phyloP scores from a whole-genome alignment of 2,329 filamentous ascomycete genomes.

The Clonostachys byssicola region DNA sequence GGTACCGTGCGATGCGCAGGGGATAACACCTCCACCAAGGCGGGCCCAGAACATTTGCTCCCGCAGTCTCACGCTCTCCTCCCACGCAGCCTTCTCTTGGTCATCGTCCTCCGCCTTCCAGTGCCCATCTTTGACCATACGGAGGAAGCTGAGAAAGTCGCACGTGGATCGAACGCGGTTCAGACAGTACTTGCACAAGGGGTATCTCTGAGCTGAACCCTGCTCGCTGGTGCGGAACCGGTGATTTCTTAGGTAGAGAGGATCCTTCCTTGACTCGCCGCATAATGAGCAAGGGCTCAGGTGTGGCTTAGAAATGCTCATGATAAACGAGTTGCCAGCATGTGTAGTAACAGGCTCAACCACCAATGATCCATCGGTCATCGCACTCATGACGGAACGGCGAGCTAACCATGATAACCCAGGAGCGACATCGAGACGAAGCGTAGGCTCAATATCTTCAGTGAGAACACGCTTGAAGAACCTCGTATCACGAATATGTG shows the following conservation, averaged over 20 bases:
- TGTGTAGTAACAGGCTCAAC: constrained; percentile 77
- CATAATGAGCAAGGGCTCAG: constrained; percentile 78
- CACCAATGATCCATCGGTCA: constrained; percentile 80
- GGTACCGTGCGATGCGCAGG: constrained; percentile 21
- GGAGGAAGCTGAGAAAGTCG: constrained; percentile 86
- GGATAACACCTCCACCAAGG: constrained; percentile 86
- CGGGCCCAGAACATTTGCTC: constrained; percentile 98
- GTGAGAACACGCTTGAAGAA: constrained; percentile 88
- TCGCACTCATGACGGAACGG: constrained; percentile 75
- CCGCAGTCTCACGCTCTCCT: constrained; percentile 83
- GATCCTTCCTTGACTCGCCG: constrained; percentile 73
- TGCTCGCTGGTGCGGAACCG: constrained; percentile 86
- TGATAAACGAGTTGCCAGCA: constrained; percentile 36
- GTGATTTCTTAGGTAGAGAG: constrained; percentile 72
- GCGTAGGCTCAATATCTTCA: constrained; percentile 92
- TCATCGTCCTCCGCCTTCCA: constrained; percentile 82
- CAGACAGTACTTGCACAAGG: constrained; percentile 85
- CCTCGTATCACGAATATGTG: constrained; percentile 75
- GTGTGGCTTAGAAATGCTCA: constrained; percentile 45
- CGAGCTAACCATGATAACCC: constrained; percentile 92
- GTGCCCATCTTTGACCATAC: constrained; percentile 88
- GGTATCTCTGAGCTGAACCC: constrained; percentile 82
- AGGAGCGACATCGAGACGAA: constrained; percentile 84
- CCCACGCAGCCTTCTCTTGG: constrained; percentile 86
- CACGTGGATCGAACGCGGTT: constrained; percentile 80